Percentiles rank a stretch among this genome's conserved stretches.
Evolutionary conservation across 768 basidiomycete genomes (phyloP).

Genomic region (Amanita muscaria): DNA sequence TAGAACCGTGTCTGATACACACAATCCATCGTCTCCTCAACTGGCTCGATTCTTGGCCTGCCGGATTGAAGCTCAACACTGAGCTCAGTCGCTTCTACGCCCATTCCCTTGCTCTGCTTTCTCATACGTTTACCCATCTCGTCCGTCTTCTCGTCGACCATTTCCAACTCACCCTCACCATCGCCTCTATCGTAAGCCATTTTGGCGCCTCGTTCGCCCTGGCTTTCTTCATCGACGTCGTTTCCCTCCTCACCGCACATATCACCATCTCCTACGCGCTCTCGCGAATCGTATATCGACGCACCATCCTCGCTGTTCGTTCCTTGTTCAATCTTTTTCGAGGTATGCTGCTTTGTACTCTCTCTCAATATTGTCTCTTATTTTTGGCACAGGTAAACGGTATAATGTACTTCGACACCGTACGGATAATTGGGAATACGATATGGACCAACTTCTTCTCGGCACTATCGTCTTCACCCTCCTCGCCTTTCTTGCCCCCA

Average conservation of each 20-base stretch:
- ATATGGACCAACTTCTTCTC: slow-evolving; percentile 89
- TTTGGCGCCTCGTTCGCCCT: slow-evolving; percentile 59
- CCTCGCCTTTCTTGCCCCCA: slow-evolving; percentile 74
- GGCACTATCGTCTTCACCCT: slow-evolving; percentile 87
- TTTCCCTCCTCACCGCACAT: slow-evolving; percentile 63
- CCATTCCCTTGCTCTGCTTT: slow-evolving; percentile 43
- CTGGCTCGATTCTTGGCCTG: slow-evolving; percentile 96
- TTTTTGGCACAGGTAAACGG: slow-evolving; percentile 52
- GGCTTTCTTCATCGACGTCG: slow-evolving; percentile 55
- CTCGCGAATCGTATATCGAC: slow-evolving; percentile 51
- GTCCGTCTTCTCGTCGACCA: slow-evolving; percentile 1
- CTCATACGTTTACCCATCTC: slow-evolving; percentile 5
- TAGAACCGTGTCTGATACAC: slow-evolving; percentile 25
- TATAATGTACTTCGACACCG: slow-evolving; percentile 80
- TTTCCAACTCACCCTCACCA: slow-evolving; percentile 16
- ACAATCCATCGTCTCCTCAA: slow-evolving; percentile 44
- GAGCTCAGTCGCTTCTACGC: slow-evolving; percentile 85
- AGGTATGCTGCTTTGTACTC: slow-evolving; percentile 23
- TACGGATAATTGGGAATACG: slow-evolving; percentile 87
- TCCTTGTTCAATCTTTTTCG: slow-evolving; percentile 88
- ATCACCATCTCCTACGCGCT: slow-evolving; percentile 61
- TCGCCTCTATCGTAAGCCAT: slow-evolving; percentile 26
- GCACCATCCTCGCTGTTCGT: slow-evolving; percentile 45
- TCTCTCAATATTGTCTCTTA: background rate
- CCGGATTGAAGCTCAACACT: slow-evolving; percentile 91